Conservation (phyloP, 371 early-diverging fungal genomes). For the Amoeboaphelidium protococcarum region DNA sequence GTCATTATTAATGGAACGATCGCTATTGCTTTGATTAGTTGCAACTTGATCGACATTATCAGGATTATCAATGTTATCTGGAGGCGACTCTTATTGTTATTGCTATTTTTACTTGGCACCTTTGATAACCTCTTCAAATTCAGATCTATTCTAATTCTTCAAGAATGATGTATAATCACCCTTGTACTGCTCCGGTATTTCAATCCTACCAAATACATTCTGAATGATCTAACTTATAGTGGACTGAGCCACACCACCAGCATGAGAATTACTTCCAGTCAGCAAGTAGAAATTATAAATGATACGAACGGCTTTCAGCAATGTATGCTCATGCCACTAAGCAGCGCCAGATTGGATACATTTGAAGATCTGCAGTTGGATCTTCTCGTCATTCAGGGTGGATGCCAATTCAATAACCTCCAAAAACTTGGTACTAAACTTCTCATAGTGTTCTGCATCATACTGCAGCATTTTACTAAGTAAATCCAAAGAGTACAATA, state of each 20-base stretch:
- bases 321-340: constrained; percentile 38
- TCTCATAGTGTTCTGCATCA: neutral
- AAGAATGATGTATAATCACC: neutral
- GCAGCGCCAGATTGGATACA: constrained; percentile 3
- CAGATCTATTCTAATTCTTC: neutral
- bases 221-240: constrained; percentile 71
- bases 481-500: neutral
- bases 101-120: neutral
- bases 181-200: constrained; percentile 7
- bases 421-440: neutral
- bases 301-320: constrained; percentile 47
- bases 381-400: neutral
- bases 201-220: constrained; percentile 40
- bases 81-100: neutral
- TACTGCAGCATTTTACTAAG: neutral
- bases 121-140: neutral
- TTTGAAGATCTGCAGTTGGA: neutral
- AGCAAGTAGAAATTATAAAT: constrained; percentile 23
- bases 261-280: constrained; percentile 29
- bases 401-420: neutral
- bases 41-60: neutral
- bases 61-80: neutral
- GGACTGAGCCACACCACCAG: constrained; percentile 61
- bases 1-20: too few species aligned
- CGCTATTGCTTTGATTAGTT: too few species aligned